Base-by-base conservation (phyloP, 192 early-diverging fungal genomes). In the Coemansia biformis region DNA sequence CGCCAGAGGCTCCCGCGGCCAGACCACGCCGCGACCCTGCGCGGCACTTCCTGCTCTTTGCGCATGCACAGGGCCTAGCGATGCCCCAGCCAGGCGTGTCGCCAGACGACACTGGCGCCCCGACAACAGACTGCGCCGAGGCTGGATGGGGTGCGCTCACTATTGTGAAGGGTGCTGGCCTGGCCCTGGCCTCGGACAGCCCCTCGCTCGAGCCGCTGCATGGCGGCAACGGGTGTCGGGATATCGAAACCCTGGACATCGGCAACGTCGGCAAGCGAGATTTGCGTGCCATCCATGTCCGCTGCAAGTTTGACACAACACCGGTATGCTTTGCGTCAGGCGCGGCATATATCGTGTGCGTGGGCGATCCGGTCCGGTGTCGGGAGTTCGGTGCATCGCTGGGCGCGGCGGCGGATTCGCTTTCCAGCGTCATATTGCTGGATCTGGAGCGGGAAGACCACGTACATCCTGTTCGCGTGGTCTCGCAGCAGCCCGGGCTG, bases 291-390 rank as follows among this genome's bases (percentile, higher is more conserved):
- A 42, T 56, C 19, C 17, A 52, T 8, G n/a, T 70, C 11, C 17
- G 39, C 2, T 62, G 36, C 32, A 11, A 33, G 8, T 54, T 48
- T 1, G 43, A 15, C 2, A n/a, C 58, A 26, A 15, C 52, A 14
- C 51, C 59, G 3, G 55, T 34, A 5, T 23, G 28, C 12, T 43
- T 70, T 29, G 43, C 43, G 2, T 18, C 54, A 4, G 60, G 55
- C 2, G 39, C 40, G 23, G 60, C 66, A 0, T 70, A 58, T 31
- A 37, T 59, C 8, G 15, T 70, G 14, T 70, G 66, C 22, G 19
- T 52, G 12, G 18, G 19, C n/a, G 29, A 33, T 22, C 24, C 33
- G n/a, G 8, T 45, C 8, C 30, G 26, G 2, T 30, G 13, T 8
- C 34, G 37, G 29, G 51, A 44, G 22, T 11, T n/a, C 29, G 33